Percentiles rank a stretch among this genome's conserved stretches.
phyloP scores from a whole-genome alignment of 2,329 filamentous ascomycete genomes.

The Colletotrichum chrysophilum region DNA sequence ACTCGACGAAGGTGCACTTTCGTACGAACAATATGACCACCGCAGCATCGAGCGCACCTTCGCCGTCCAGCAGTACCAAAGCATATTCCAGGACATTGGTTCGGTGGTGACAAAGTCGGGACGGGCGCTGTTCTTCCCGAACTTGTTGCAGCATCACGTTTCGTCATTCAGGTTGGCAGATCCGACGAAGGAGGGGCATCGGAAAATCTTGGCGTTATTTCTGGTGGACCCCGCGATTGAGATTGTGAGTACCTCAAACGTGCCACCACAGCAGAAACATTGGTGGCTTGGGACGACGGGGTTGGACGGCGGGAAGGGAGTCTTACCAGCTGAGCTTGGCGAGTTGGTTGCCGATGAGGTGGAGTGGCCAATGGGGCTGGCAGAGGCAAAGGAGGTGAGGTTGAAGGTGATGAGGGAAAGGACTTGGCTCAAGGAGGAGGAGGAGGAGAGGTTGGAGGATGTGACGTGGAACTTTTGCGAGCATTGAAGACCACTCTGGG shows the following conservation, averaged over 20 bases:
- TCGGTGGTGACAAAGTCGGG: constrained; percentile 48
- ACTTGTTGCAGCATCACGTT: constrained; percentile 57
- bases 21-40: constrained; percentile 36
- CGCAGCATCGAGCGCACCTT: constrained; percentile 37
- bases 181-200: constrained; percentile 55
- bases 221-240: constrained; percentile 61
- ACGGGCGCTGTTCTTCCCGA: constrained; percentile 61
- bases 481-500: constrained; percentile 14
- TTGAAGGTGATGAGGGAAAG: constrained; percentile 30
- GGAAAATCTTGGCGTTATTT: constrained; percentile 64
- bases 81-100: constrained; percentile 47
- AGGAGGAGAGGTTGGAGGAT: not conserved
- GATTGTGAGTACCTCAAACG: constrained; percentile 46
- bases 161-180: constrained; percentile 57
- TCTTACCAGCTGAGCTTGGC: constrained; percentile 24
- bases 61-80: constrained; percentile 28
- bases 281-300: constrained; percentile 37
- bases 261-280: constrained; percentile 45
- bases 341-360: constrained; percentile 19
- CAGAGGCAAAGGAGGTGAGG: constrained; percentile 26
- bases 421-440: constrained; percentile 8
- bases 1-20: constrained; percentile 23
- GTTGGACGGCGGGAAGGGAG: not conserved
- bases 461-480: constrained; percentile 27
- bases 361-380: constrained; percentile 23